Conservation (phyloP, 2,329 filamentous ascomycete genomes). For the Pestalotiopsis sp. region DNA sequence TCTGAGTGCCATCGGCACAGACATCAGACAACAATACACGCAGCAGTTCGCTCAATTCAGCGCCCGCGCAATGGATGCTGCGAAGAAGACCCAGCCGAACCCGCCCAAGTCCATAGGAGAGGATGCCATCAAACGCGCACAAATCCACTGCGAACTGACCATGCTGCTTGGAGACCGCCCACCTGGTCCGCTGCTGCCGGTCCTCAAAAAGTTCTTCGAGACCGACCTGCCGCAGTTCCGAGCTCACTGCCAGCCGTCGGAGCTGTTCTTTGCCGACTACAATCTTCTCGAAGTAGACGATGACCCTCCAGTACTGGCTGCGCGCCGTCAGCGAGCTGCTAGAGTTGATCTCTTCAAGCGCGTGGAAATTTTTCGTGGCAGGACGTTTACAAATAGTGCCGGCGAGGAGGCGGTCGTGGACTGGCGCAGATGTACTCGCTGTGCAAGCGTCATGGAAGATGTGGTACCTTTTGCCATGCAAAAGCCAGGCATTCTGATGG, state of each 20-base stretch:
- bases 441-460: constrained; percentile 69
- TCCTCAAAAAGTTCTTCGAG: constrained; percentile 69
- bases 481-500: constrained; percentile 54
- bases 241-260: constrained; percentile 63
- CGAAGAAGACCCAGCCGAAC: constrained; percentile 39
- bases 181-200: constrained; percentile 50
- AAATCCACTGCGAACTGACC: constrained; percentile 52
- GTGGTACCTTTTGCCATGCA: constrained; percentile 36
- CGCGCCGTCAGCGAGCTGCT: constrained; percentile 37
- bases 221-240: constrained; percentile 61
- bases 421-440: constrained; percentile 60
- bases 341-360: constrained; percentile 62
- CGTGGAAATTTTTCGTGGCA: constrained; percentile 56
- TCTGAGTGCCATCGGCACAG: constrained; percentile 49
- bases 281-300: constrained; percentile 68
- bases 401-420: constrained; percentile 17
- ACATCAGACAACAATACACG: constrained; percentile 56
- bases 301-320: constrained; percentile 50
- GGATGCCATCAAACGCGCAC: constrained; percentile 45
- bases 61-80: constrained; percentile 46
- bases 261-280: constrained; percentile 75
- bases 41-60: constrained; percentile 46
- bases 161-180: constrained; percentile 54
- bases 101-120: constrained; percentile 36
- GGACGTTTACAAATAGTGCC: constrained; percentile 15